phyloP scores from a whole-genome alignment of 2,329 filamentous ascomycete genomes.

The Corynespora cassiicola region DNA sequence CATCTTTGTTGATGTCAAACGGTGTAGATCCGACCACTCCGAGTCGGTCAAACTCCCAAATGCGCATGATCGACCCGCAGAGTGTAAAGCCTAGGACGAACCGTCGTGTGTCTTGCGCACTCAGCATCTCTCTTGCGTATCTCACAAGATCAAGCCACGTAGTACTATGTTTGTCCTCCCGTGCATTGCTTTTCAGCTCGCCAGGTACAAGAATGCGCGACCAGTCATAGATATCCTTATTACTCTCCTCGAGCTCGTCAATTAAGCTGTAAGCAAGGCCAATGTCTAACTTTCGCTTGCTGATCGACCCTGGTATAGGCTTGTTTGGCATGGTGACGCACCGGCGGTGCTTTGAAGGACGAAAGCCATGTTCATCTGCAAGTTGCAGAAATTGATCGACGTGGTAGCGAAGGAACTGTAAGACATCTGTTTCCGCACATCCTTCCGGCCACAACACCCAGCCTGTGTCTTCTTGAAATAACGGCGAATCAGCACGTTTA shows the following conservation, averaged over 20 bases:
- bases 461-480: slow-evolving; percentile 15
- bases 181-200: slow-evolving; percentile 57
- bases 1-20: slow-evolving; percentile 55
- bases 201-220: slow-evolving; percentile 53
- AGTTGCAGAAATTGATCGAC: slow-evolving; percentile 11
- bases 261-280: slow-evolving; percentile 5
- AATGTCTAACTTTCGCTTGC: slow-evolving; percentile 15
- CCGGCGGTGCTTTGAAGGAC: slow-evolving; percentile 8
- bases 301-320: slow-evolving; percentile 11
- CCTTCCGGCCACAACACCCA: slow-evolving; percentile 35
- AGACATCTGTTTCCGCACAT: slow-evolving; percentile 29
- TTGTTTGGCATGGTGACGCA: slow-evolving; percentile 14
- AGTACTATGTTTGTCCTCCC: slow-evolving; percentile 43
- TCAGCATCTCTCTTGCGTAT: slow-evolving; percentile 53
- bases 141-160: slow-evolving; percentile 44
- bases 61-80: slow-evolving; percentile 51
- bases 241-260: slow-evolving; percentile 5
- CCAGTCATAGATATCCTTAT: slow-evolving; percentile 45
- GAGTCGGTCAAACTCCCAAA: slow-evolving; percentile 55
- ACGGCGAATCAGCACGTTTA: slow-evolving; percentile 7
- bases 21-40: slow-evolving; percentile 52
- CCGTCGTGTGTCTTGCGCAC: slow-evolving; percentile 16
- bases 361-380: slow-evolving; percentile 12
- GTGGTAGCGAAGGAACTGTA: slow-evolving; percentile 17
- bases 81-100: slow-evolving; percentile 57